Conservation (phyloP, 2,329 filamentous ascomycete species). For the Sphaceloma murrayae region DNA sequence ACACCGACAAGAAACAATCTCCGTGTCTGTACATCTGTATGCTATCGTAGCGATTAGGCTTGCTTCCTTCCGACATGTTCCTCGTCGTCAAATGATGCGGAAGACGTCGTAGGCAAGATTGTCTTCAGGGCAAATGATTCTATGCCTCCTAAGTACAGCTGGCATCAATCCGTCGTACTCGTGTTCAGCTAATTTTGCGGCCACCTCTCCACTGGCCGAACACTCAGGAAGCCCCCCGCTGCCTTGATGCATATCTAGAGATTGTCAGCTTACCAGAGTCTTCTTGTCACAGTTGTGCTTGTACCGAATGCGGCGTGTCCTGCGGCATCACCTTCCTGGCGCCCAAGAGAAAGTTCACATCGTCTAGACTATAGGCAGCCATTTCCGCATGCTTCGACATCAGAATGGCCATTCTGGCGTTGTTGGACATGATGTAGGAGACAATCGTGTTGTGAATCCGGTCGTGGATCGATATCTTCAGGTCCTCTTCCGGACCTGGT, state of each 20-base stretch:
- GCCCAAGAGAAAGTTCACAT: constrained; percentile 2
- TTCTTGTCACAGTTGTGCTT: not conserved
- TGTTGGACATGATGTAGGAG: constrained; percentile 2
- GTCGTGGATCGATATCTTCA: constrained; percentile 2
- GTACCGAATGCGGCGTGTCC: constrained; percentile 4
- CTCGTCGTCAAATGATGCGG: no score
- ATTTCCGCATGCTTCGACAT: constrained; percentile 8
- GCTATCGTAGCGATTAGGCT: no score
- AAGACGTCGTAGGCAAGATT: no score
- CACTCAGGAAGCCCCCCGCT: constrained; percentile 7
- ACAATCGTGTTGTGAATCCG: constrained; percentile 9
- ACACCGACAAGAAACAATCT: no score
- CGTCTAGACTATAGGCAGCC: constrained; percentile 5
- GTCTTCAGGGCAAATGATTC: no score
- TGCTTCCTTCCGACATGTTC: no score
- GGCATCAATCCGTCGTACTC: not conserved
- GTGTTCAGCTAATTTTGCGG: no score
- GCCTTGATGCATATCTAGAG: not conserved
- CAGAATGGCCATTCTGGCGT: constrained; percentile 2
- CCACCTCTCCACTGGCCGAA: not conserved
- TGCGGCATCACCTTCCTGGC: not conserved
- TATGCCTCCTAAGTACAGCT: no score
- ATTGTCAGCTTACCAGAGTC: not conserved
- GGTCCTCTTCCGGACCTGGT: not conserved
- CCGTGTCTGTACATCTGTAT: no score